These are phyloP conservation scores for Malus orientalis DNA, from an alignment of 306 rosid genomes.

Conservation along the genomic window DNA sequence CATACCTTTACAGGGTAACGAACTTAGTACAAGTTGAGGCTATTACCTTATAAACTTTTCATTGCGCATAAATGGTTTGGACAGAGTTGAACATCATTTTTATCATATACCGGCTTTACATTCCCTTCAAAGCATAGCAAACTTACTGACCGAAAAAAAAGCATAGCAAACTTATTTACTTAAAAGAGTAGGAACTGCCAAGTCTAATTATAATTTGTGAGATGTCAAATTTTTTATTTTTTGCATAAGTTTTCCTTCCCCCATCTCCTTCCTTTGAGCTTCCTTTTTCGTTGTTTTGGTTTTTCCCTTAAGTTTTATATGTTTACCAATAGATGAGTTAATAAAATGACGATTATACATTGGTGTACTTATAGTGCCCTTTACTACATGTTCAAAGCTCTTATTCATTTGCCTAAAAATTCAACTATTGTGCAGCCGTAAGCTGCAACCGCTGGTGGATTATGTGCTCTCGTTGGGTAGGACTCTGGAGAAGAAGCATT, in stretches of 20 bases:
- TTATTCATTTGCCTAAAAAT: not conserved
- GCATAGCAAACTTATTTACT: not conserved
- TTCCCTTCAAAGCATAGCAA: not conserved
- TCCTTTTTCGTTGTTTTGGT: not conserved
- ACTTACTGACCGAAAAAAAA: no score
- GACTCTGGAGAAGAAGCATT: conserved; percentile 64
- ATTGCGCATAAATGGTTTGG: not conserved
- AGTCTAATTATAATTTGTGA: not conserved
- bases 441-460: conserved; percentile 75
- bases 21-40: not conserved
- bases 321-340: not conserved
- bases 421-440: conserved; percentile 39
- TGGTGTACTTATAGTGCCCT: not conserved
- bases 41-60: not conserved
- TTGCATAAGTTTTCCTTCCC: not conserved
- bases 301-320: not conserved
- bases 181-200: not conserved
- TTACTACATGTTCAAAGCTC: not conserved
- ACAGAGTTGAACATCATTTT: not conserved
- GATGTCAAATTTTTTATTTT: no score
- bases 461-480: conserved; percentile 58
- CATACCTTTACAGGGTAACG: not conserved
- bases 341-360: not conserved
- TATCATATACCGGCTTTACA: not conserved
- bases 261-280: not conserved